Base-by-base conservation (phyloP, 495 filamentous ascomycete species). In the Parmelia sp. region DNA sequence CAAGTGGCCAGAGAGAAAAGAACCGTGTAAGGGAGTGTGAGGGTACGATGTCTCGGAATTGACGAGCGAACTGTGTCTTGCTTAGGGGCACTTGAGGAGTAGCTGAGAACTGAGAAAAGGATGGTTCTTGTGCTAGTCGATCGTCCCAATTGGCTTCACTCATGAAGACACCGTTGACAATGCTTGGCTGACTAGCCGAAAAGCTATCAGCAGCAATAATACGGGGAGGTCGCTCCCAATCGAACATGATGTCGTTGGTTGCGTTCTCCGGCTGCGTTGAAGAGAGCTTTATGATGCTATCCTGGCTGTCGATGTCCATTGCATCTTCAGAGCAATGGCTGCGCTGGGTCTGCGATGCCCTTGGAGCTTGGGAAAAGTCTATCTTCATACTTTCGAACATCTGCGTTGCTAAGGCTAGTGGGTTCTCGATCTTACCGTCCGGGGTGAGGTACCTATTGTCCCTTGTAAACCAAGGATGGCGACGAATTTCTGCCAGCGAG, bases 321-420 rank as follows among this genome's bases (percentile, higher is more conserved):
- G 77, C 75, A 37, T 82, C 77, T 56, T 40, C 73, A 64, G 66
- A 82, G 73, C 60, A 66, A 31, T 70, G 71, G 53, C 74, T 77
- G 68, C 68, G 68, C 60, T 75, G 75, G 65, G 69, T 67, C 58
- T 74, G 75, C 10, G 72, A 74, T 11, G 81, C 76, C 14, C 85
- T 75, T 17, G 89, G 85, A 61, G 86, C 78, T 61, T 88, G 84
- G 59, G 77, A 86, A 74, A 97, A 92, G 73, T 97, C 89, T 73
- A 99, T 96, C 62, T 85, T 89, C n/a, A 99, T 85, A 42, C 82
- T 86, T 69, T 95, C 90, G 63, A 99, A 88, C 88, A 99, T 95
- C 67, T 88, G 84, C 0, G 94, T 96, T 35, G 94, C 94, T 25
- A 97, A 79, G 31, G 84, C 83, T 65, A 97, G 76, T 1, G 89